Base-by-base conservation (phyloP, 2,329 filamentous ascomycete species). In the Epichloe gansuensis region DNA sequence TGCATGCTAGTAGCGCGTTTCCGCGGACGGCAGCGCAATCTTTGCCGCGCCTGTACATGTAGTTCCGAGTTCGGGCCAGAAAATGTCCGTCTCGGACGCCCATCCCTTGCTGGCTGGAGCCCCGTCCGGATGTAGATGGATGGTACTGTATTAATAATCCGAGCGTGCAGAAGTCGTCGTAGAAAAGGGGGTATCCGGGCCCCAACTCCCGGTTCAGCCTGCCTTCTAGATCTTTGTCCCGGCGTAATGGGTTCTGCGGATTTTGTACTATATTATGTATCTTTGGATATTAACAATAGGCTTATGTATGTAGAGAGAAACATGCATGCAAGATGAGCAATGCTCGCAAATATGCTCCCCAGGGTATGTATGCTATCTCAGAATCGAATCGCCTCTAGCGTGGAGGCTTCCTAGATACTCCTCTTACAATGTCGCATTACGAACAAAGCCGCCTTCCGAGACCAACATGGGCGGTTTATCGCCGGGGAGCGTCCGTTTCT, bases 401-500 rank as follows among this genome's bases (percentile, higher is more conserved):
- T 25, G 5, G 25, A 25, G 25, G 25, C 25, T 25, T 1, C 28
- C 28, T 17, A 17, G 17, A 28, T 28, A 17, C 3, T 45, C 21
- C 17, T n/a, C 56, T 58, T 67, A 72, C 54, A 71, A 58, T 3
- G 70, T 73, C 31, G 68, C 68, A 48, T 64, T 69, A 51, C 71
- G 66, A 6, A 68, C 60, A 39, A 72, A 57, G 2, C 71, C 67
- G 43, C 64, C 63, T 57, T 72, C 68, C 31, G 55, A 60, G 3
- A 58, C 52, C 42, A 75, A 50, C 54, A 68, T 56, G 0, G 67
- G 66, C 13, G 71, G 69, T 31, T 61, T 58, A 42, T 76, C 73
- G 5, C 69, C 60, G 1, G 81, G 80, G 72, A 76, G 53, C 63
- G 68, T 2, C 81, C 81, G 60, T 84, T 83, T 49, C 80, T 69